Conservation (phyloP, 164 flowering plant species). For the Vitis labrusca region DNA sequence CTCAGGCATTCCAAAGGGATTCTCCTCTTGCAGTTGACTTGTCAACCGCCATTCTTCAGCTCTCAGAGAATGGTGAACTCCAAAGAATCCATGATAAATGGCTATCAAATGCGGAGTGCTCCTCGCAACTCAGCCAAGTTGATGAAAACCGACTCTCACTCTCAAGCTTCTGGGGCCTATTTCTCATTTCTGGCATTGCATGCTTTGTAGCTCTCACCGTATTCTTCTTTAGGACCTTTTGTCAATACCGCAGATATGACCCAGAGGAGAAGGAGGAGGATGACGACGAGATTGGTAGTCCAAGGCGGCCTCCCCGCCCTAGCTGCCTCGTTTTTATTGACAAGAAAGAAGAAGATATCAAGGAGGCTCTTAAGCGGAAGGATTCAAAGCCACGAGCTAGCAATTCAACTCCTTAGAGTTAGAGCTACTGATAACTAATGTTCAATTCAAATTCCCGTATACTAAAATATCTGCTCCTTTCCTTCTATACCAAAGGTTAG, state of each 20-base stretch:
- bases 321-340: conserved; percentile 45
- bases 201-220: conserved; percentile 60
- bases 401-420: conserved; percentile 25
- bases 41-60: conserved; percentile 84
- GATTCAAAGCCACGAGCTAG: conserved; percentile 21
- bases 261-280: conserved; percentile 32
- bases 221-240: conserved; percentile 47
- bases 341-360: conserved; percentile 63
- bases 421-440: too few relatives aligned
- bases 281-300: conserved; percentile 24
- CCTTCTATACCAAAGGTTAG: background rate
- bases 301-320: conserved; percentile 20
- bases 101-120: conserved; percentile 46
- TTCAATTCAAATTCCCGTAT: background rate
- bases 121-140: conserved; percentile 28
- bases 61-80: conserved; percentile 90
- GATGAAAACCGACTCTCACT: conserved; percentile 58
- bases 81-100: conserved; percentile 82
- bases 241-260: conserved; percentile 54
- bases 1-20: conserved; percentile 86
- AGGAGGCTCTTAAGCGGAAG: conserved; percentile 38
- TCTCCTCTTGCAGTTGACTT: conserved; percentile 88
- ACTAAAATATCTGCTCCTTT: background rate
- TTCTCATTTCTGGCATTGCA: conserved; percentile 72
- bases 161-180: conserved; percentile 92